Conservation (phyloP, 371 early-diverging fungal genomes). For the Mucor mucedo region DNA sequence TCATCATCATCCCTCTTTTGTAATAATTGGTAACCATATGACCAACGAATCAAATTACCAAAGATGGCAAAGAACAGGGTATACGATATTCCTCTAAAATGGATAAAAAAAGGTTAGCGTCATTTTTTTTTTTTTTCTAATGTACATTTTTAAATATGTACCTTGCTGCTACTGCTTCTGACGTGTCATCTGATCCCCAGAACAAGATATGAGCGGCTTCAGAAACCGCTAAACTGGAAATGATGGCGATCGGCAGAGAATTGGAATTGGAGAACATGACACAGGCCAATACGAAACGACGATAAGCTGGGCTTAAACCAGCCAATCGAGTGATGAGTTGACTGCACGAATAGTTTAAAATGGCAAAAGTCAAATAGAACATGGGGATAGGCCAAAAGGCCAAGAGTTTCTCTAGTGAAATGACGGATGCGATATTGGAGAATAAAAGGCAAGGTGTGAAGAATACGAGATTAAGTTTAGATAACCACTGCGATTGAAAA, state of each 20-base stretch:
- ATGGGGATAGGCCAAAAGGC: slow-evolving; percentile 77
- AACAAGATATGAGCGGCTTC: slow-evolving; percentile 64
- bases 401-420: slow-evolving; percentile 61
- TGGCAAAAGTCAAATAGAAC: slow-evolving; percentile 60
- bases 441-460: slow-evolving; percentile 82
- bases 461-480: slow-evolving; percentile 71
- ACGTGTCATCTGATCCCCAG: slow-evolving; percentile 65
- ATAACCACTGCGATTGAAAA: slow-evolving; percentile 58
- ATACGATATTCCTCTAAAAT: slow-evolving; percentile 72
- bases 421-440: slow-evolving; percentile 70
- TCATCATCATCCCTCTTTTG: slow-evolving; percentile 35
- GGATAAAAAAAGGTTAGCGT: not conserved
- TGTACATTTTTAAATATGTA: too few species aligned
- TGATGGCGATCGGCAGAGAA: slow-evolving; percentile 72
- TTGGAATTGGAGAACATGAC: slow-evolving; percentile 77
- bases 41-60: slow-evolving; percentile 79
- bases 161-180: slow-evolving; percentile 67
- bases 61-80: slow-evolving; percentile 77
- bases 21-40: slow-evolving; percentile 72
- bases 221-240: slow-evolving; percentile 73
- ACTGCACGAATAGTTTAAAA: slow-evolving; percentile 32
- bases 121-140: too few species aligned
- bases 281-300: slow-evolving; percentile 68
- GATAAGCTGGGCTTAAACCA: slow-evolving; percentile 51
- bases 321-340: slow-evolving; percentile 51